phyloP scores from a whole-genome alignment of 306 rosid genomes.

The Dicorynia guianensis region DNA sequence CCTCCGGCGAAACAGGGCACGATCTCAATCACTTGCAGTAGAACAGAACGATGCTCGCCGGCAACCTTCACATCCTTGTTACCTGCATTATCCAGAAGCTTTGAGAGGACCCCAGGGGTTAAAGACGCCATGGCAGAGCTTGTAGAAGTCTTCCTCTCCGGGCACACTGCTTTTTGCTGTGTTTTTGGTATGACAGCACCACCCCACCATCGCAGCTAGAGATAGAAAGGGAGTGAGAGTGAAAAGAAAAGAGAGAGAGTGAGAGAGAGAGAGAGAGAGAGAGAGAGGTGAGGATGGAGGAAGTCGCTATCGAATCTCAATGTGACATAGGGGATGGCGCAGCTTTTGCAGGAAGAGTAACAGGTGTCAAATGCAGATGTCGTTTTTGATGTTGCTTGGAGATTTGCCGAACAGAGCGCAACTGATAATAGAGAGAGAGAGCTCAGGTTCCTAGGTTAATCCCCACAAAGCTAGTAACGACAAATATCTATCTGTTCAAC shows the following conservation, averaged over 20 bases:
- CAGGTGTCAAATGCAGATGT: conserved; percentile 50
- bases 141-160: background rate
- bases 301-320: conserved; percentile 56
- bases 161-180: background rate
- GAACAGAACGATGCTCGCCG: conserved; percentile 71
- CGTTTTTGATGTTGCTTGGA: conserved; percentile 32
- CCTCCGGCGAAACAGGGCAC: conserved; percentile 57
- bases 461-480: conserved; percentile 34
- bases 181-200: background rate
- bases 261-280: background rate
- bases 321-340: conserved; percentile 48
- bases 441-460: conserved; percentile 42
- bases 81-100: conserved; percentile 67
- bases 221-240: background rate
- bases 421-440: background rate
- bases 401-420: conserved; percentile 30
- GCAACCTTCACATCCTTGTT: conserved; percentile 53
- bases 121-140: conserved; percentile 68
- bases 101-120: conserved; percentile 72
- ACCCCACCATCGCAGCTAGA: background rate
- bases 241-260: background rate
- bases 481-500: conserved; percentile 29
- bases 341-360: conserved; percentile 35
- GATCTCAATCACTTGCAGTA: conserved; percentile 75
- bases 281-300: background rate